Conservation (phyloP, 768 basidiomycete genomes). For the Erythrobasidium yunnanense region DNA sequence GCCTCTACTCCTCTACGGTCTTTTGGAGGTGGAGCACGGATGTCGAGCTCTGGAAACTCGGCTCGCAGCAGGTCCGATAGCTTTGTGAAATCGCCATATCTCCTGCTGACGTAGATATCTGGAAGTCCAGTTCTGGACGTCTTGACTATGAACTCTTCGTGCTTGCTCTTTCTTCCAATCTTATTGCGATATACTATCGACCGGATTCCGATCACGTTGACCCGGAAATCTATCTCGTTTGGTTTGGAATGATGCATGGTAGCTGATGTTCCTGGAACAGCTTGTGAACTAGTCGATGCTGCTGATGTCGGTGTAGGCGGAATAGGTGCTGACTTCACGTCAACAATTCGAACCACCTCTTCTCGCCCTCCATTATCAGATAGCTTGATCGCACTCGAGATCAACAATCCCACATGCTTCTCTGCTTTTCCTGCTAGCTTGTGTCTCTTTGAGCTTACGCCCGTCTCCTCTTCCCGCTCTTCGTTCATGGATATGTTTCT, state of each 20-base stretch:
- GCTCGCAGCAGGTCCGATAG: constrained; percentile 80
- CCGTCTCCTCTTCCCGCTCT: constrained; percentile 50
- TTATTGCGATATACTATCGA: constrained; percentile 72
- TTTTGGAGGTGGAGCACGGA: constrained; percentile 75
- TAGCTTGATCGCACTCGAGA: constrained; percentile 71
- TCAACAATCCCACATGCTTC: constrained; percentile 69
- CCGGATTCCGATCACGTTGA: constrained; percentile 82
- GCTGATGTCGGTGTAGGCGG: constrained; percentile 34
- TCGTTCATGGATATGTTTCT: constrained; percentile 58
- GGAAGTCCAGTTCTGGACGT: constrained; percentile 61
- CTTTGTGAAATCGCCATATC: constrained; percentile 90
- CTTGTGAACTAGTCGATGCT: not conserved
- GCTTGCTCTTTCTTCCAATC: constrained; percentile 72
- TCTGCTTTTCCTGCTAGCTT: constrained; percentile 68
- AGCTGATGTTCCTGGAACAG: not conserved
- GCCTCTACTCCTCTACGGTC: constrained; percentile 49
- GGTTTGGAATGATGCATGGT: constrained; percentile 5
- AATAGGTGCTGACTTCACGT: constrained; percentile 66
- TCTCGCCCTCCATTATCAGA: constrained; percentile 55
- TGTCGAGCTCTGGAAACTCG: constrained; percentile 68
- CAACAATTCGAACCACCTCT: constrained; percentile 78
- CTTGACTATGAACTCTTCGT: constrained; percentile 96
- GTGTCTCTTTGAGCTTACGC: constrained; percentile 45
- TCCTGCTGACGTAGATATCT: constrained; percentile 77
- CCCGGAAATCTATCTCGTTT: constrained; percentile 60